Evolutionary conservation across 2,329 filamentous ascomycete genomes (phyloP).

Genomic region (Colletotrichum destructivum): DNA sequence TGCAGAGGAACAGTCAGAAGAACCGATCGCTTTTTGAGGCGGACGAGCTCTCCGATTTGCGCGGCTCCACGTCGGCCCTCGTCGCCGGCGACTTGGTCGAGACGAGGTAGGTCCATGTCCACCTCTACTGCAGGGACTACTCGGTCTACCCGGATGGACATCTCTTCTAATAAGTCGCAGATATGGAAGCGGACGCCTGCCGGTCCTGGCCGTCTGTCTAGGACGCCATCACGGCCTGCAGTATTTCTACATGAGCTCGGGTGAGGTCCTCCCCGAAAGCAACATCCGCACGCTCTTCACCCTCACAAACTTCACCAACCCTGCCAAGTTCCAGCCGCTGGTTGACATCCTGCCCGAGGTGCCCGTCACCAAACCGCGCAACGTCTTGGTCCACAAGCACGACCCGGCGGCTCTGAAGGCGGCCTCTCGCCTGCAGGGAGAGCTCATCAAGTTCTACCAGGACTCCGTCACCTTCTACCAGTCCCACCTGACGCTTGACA

Average conservation of each 20-base stretch:
- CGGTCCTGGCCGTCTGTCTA: conserved; percentile 67
- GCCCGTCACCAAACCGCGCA: conserved; percentile 33
- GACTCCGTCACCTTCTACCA: conserved; percentile 63
- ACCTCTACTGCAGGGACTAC: neutral
- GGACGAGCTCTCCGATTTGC: conserved; percentile 55
- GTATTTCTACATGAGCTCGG: conserved; percentile 69
- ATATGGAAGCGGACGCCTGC: conserved; percentile 57
- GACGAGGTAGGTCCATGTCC: conserved; percentile 52
- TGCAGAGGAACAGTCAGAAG: conserved; percentile 29
- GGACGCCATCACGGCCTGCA: conserved; percentile 65
- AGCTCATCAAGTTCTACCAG: conserved; percentile 63
- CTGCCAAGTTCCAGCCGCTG: conserved; percentile 58
- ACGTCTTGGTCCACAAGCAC: conserved; percentile 37
- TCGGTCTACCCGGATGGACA: neutral
- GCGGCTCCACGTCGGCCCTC: conserved; percentile 51
- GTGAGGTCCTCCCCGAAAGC: conserved; percentile 63
- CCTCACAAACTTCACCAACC: conserved; percentile 61
- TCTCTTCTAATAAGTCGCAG: conserved; percentile 43
- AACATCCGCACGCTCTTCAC: conserved; percentile 64
- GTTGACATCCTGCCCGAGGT: conserved; percentile 42
- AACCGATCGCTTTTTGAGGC: conserved; percentile 53
- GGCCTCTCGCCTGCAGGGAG: conserved; percentile 57
- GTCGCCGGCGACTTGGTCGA: conserved; percentile 67
- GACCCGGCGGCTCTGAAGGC: conserved; percentile 20
- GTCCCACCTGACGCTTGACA: conserved; percentile 62